Evolutionary conservation across 768 basidiomycete species (phyloP).

Genomic region (Boletus patriciae): DNA sequence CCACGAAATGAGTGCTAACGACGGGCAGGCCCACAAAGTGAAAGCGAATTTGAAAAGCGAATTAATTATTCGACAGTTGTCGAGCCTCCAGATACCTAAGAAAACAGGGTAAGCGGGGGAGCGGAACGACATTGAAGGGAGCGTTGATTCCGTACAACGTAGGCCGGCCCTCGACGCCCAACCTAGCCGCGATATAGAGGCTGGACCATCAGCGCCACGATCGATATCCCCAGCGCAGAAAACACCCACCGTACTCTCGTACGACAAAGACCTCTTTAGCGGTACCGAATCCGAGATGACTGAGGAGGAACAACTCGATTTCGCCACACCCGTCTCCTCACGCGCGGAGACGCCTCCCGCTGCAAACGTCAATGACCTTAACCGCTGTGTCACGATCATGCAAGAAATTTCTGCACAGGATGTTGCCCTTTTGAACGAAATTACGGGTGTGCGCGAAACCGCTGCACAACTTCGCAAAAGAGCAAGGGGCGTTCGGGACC

Average conservation of each 20-base stretch:
- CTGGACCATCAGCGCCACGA: conserved; percentile 1
- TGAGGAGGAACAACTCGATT: conserved; percentile 19
- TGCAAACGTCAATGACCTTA: conserved; percentile 19
- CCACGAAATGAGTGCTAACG: neutral
- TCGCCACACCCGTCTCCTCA: conserved; percentile 25
- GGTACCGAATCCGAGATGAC: conserved; percentile 27
- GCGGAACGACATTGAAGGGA: neutral
- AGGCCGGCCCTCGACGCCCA: conserved; percentile 2
- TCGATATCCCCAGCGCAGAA: neutral
- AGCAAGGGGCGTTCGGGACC: conserved; percentile 24
- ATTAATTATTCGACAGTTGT: conserved; percentile 23
- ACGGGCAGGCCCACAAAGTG: conserved; percentile 20
- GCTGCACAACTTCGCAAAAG: conserved; percentile 22
- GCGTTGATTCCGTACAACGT: neutral
- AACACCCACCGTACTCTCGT: neutral
- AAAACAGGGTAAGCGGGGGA: conserved; percentile 10
- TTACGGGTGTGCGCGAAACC: conserved; percentile 7
- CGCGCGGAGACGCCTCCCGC: conserved; percentile 20
- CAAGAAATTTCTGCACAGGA: conserved; percentile 23
- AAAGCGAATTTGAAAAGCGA: conserved; percentile 31
- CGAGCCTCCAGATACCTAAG: conserved; percentile 11
- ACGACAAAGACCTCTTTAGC: conserved; percentile 15
- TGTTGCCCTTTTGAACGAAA: conserved; percentile 10
- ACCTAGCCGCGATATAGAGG: neutral
- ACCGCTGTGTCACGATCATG: conserved; percentile 30